Conservation (phyloP, 1,284 basidiomycete genomes). For the Spongiforma sp. region DNA sequence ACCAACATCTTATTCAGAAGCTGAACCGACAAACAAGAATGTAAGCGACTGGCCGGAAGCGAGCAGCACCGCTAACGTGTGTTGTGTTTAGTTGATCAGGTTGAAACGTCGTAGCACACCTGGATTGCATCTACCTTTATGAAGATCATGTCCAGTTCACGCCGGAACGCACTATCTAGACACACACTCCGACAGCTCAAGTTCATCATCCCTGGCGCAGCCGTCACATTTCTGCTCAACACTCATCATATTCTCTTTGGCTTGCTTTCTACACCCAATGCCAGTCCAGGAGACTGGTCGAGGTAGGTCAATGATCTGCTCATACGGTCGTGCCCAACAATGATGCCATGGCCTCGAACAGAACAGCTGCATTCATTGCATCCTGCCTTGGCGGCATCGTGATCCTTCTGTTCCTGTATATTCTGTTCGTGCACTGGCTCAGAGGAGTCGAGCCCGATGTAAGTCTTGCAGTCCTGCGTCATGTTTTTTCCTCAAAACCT, state of each 20-base stretch:
- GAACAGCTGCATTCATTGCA: conserved; percentile 55
- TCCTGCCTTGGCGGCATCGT: conserved; percentile 61
- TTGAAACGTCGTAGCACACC: background rate
- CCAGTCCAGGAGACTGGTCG: conserved; percentile 47
- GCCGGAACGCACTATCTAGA: conserved; percentile 31
- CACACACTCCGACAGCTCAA: conserved; percentile 72
- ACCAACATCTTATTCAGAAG: too few relatives aligned
- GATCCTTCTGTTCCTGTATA: conserved; percentile 71
- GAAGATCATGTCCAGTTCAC: conserved; percentile 20
- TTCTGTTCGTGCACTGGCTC: conserved; percentile 66
- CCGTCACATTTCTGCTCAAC: conserved; percentile 62
- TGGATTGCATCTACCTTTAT: background rate
- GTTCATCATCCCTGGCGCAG: conserved; percentile 70
- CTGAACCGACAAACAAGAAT: background rate
- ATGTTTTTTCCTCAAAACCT: conserved; percentile 6
- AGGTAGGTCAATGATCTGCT: conserved; percentile 50
- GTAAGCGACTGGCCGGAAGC: conserved; percentile 9
- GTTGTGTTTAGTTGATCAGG: conserved; percentile 16
- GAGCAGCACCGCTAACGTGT: conserved; percentile 10
- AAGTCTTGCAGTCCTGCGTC: conserved; percentile 34
- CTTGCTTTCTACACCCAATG: conserved; percentile 40
- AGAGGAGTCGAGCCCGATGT: conserved; percentile 72
- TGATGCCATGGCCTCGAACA: conserved; percentile 34
- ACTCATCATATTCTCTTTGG: conserved; percentile 56
- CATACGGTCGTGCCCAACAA: background rate